Percentiles rank a stretch among this genome's conserved stretches.
phyloP scores from a whole-genome alignment of 257 asterid genomes.

The Solanum sitiens region DNA sequence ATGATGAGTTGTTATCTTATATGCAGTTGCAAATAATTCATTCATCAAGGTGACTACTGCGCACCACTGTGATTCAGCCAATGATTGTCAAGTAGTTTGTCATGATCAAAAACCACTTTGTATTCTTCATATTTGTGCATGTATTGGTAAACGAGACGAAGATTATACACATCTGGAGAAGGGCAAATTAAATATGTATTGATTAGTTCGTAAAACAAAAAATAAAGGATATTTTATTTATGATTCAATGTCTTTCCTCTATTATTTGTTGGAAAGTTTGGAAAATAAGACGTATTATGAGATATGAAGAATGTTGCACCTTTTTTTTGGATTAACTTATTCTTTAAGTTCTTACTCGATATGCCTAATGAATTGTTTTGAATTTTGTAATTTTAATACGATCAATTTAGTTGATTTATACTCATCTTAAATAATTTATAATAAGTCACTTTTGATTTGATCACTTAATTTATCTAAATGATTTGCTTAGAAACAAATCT shows the following conservation, averaged over 20 bases:
- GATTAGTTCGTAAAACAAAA: neutral
- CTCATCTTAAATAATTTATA: too few relatives aligned
- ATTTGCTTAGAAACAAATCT: too few relatives aligned
- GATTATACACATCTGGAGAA: neutral
- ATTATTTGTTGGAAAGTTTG: neutral
- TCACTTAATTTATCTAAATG: too few relatives aligned
- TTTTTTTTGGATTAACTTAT: neutral
- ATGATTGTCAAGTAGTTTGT: neutral
- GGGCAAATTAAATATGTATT: neutral
- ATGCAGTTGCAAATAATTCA: neutral
- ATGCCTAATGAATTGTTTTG: neutral
- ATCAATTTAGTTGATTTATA: too few relatives aligned
- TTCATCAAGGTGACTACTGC: neutral
- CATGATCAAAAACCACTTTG: neutral
- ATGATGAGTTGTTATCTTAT: neutral
- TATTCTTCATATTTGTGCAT: too few relatives aligned
- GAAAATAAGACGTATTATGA: too few relatives aligned
- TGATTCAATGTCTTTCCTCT: neutral
- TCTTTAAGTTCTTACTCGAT: neutral
- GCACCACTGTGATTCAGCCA: neutral
- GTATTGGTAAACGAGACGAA: too few relatives aligned
- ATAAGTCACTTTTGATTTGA: too few relatives aligned
- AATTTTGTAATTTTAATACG: too few relatives aligned
- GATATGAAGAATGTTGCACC: neutral
- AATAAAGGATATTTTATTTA: too few relatives aligned